A percentile compares a stretch with the other conserved stretches of the same genome.
phyloP scores from a whole-genome alignment of 768 basidiomycete genomes.

The Amanita molliuscula region DNA sequence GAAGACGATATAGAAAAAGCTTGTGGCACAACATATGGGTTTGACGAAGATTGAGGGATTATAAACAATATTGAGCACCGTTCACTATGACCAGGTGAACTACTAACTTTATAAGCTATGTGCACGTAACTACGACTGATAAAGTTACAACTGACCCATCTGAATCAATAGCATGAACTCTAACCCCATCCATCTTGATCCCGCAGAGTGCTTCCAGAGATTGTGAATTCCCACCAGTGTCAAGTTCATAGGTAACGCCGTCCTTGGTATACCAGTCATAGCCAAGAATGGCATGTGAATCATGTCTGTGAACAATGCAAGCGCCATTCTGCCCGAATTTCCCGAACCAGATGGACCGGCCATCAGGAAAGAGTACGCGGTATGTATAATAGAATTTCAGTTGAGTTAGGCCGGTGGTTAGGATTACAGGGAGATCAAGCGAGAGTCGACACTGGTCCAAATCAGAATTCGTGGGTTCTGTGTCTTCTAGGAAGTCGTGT shows the following conservation, averaged over 20 bases:
- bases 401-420: not conserved
- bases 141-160: constrained; percentile 3
- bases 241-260: not conserved
- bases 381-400: constrained; percentile 35
- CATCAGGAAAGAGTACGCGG: constrained; percentile 32
- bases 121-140: not conserved
- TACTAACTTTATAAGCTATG: not conserved
- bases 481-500: constrained; percentile 19
- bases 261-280: constrained; percentile 14
- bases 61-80: constrained; percentile 1
- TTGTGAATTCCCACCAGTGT: not conserved
- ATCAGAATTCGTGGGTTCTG: not conserved
- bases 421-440: constrained; percentile 1
- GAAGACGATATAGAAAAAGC: constrained; percentile 4
- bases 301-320: constrained; percentile 20
- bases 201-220: constrained; percentile 1
- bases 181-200: not conserved
- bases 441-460: not conserved
- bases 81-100: not conserved
- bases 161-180: not conserved
- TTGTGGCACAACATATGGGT: constrained; percentile 2
- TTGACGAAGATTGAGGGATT: constrained; percentile 4
- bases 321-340: constrained; percentile 31
- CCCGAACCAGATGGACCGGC: constrained; percentile 37
- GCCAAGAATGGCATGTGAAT: constrained; percentile 6